Evolutionary conservation across 1,284 basidiomycete genomes (phyloP).

Genomic region (Cryptococcus hybrid): DNA sequence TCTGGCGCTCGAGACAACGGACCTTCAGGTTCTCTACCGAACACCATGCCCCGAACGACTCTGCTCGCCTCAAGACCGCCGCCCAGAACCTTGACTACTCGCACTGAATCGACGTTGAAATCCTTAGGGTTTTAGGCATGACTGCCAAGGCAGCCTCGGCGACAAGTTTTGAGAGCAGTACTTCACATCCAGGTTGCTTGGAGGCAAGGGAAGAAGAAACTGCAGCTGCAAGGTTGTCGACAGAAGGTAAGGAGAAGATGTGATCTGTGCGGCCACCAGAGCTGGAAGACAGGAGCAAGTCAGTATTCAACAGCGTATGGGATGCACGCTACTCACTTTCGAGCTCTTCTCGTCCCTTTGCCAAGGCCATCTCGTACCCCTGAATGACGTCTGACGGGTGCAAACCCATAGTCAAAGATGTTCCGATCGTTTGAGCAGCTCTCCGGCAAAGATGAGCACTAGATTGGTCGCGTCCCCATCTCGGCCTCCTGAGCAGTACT

Average conservation of each 20-base stretch:
- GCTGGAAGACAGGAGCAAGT: conserved; percentile 58
- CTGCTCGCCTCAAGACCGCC: conserved; percentile 77
- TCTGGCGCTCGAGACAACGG: conserved; percentile 20
- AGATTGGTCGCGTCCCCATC: conserved; percentile 56
- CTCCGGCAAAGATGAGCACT: conserved; percentile 84
- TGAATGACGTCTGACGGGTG: conserved; percentile 93
- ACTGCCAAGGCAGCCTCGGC: conserved; percentile 88
- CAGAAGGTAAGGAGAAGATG: conserved; percentile 68
- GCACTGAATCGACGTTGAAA: conserved; percentile 97
- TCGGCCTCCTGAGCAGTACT: conserved; percentile 78
- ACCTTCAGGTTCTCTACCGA: conserved; percentile 93
- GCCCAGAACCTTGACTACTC: conserved; percentile 99
- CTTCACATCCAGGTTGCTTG: conserved; percentile 95
- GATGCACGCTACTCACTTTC: conserved; percentile 66
- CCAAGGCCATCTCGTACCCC: conserved; percentile 92
- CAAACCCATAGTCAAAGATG: conserved; percentile 85
- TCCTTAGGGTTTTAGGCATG: conserved; percentile 86
- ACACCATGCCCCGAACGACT: conserved; percentile 97
- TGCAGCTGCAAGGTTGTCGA: conserved; percentile 71
- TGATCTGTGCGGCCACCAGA: conserved; percentile 30
- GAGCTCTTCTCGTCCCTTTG: conserved; percentile 81
- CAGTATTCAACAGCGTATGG: conserved; percentile 50
- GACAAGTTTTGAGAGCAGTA: conserved; percentile 75
- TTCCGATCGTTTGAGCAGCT: conserved; percentile 92
- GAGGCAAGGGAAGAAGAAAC: conserved; percentile 82